Evolutionary conservation across 768 basidiomycete species (phyloP).

Genomic region (Multifurca ochricompacta): DNA sequence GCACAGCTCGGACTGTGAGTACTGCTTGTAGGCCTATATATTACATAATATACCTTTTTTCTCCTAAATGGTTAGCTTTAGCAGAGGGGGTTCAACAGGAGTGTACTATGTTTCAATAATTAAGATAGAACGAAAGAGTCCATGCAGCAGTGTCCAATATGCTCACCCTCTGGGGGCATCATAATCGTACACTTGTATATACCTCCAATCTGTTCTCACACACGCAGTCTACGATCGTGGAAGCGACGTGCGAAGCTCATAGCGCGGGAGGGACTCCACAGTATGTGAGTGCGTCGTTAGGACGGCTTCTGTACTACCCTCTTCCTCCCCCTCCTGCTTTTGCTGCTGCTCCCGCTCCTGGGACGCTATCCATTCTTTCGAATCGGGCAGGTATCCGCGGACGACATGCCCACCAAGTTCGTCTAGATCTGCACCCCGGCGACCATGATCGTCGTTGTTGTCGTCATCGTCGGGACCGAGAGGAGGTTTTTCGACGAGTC

Average conservation of each 20-base stretch:
- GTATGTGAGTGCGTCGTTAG: too few species aligned
- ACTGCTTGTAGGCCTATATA: too few species aligned
- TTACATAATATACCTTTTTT: too few species aligned
- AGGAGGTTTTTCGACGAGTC: not conserved
- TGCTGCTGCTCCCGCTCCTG: not conserved
- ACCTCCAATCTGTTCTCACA: not conserved
- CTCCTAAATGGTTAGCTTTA: too few species aligned
- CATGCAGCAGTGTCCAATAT: too few species aligned
- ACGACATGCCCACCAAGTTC: not conserved
- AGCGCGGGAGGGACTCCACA: not conserved
- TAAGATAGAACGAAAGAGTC: too few species aligned
- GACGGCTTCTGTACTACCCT: too few species aligned
- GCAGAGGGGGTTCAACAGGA: too few species aligned
- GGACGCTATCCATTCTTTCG: not conserved
- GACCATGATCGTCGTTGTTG: too few species aligned
- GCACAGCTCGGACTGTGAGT: conserved; percentile 1
- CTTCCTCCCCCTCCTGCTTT: too few species aligned
- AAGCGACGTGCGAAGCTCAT: not conserved
- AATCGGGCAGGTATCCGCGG: not conserved
- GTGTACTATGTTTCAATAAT: too few species aligned
- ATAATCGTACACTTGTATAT: not conserved
- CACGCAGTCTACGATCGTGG: not conserved
- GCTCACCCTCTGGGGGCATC: too few species aligned
- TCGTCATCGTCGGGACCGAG: not conserved
- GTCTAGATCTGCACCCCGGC: not conserved